phyloP scores from a whole-genome alignment of 1,139 yeast species.

The Suhomyces chickasaworum region DNA sequence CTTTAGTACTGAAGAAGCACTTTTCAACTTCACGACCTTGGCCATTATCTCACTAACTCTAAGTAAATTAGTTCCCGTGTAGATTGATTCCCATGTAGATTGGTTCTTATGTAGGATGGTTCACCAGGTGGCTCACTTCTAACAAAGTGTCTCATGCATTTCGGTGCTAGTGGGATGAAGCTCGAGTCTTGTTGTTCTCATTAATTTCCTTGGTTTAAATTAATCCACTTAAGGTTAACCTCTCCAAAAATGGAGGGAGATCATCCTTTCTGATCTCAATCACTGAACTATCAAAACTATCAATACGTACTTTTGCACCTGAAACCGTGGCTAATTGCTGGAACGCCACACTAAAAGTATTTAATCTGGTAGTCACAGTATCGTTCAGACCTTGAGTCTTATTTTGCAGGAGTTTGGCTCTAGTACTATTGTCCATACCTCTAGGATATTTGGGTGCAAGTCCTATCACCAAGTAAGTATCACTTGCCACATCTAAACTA shows the following conservation, averaged over 20 bases:
- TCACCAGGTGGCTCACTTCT: too few relatives aligned
- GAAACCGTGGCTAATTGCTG: slow-evolving; percentile 81
- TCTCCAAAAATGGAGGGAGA: slow-evolving; percentile 82
- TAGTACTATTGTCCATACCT: slow-evolving; percentile 51
- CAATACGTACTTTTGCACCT: slow-evolving; percentile 87
- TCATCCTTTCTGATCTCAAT: slow-evolving; percentile 90
- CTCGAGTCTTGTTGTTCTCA: too few relatives aligned
- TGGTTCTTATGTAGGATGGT: too few relatives aligned
- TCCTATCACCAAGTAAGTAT: slow-evolving; percentile 87
- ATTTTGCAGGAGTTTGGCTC: slow-evolving; percentile 39
- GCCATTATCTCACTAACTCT: too few relatives aligned
- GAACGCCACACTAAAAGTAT: slow-evolving; percentile 87
- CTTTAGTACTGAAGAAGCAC: too few relatives aligned
- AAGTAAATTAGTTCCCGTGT: too few relatives aligned
- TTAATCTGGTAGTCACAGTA: slow-evolving; percentile 48
- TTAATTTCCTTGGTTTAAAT: too few relatives aligned
- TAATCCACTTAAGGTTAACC: slow-evolving; percentile 52
- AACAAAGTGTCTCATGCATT: too few relatives aligned
- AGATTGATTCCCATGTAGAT: too few relatives aligned
- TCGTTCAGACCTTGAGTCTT: slow-evolving; percentile 31
- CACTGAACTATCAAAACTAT: slow-evolving; percentile 91
- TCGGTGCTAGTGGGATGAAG: too few relatives aligned
- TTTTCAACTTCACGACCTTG: too few relatives aligned
- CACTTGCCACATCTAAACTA: slow-evolving; percentile 70
- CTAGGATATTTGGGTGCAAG: slow-evolving; percentile 81